Evolutionary conservation across 1,139 yeast genomes (phyloP).

Genomic region (Pneumocystis canis): DNA sequence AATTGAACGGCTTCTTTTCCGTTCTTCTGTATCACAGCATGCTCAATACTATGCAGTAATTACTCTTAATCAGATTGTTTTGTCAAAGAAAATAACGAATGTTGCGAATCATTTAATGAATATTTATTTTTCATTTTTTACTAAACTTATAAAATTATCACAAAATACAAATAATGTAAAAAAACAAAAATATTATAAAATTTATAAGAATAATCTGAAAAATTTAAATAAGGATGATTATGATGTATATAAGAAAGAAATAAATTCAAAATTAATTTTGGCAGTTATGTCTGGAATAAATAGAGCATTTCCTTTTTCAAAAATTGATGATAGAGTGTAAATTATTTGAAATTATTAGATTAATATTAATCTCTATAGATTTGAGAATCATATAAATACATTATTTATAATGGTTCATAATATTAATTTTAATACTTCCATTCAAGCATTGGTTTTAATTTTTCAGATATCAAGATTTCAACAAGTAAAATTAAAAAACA

Average conservation of each 20-base stretch:
- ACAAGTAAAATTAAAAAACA: constrained; percentile 1
- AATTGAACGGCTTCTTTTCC: constrained; percentile 65
- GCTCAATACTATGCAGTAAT: constrained; percentile 76
- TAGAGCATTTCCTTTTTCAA: constrained; percentile 89
- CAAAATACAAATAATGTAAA: constrained; percentile 34
- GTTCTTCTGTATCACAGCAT: constrained; percentile 44
- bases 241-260: constrained; percentile 41
- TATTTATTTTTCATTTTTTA: constrained; percentile 76
- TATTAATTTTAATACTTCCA: constrained; percentile 82
- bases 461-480: constrained; percentile 44
- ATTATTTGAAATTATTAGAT: not conserved
- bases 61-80: constrained; percentile 83
- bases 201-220: constrained; percentile 11
- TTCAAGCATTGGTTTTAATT: constrained; percentile 78
- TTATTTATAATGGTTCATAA: constrained; percentile 85
- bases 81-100: constrained; percentile 58
- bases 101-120: constrained; percentile 71
- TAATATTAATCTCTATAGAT: constrained; percentile 19
- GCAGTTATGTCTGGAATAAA: constrained; percentile 90
- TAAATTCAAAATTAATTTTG: constrained; percentile 70
- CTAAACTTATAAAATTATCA: constrained; percentile 58
- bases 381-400: constrained; percentile 66
- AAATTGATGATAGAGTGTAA: constrained; percentile 46
- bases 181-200: constrained; percentile 15
- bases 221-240: constrained; percentile 39